Evolutionary conservation across 148 eudicot genomes (phyloP).

Genomic region (Fagopyrum esculentum): DNA sequence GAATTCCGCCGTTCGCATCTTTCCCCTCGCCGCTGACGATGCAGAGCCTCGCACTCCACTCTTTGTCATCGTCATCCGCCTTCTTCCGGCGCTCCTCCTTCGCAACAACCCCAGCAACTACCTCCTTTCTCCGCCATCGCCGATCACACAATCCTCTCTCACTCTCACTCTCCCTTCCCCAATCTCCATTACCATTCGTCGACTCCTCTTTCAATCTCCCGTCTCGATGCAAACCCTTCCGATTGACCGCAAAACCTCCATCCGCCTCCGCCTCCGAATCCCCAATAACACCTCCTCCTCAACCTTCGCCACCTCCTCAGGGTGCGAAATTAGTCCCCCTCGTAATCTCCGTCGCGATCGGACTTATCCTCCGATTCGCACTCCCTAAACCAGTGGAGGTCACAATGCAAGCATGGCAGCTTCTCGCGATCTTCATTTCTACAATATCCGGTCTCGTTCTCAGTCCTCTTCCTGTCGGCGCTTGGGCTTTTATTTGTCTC

Average conservation of each 20-base stretch:
- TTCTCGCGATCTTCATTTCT: constrained; percentile 67
- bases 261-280: constrained; percentile 24
- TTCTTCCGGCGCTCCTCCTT: neutral
- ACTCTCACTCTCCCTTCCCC: neutral
- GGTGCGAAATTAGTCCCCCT: constrained; percentile 62
- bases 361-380: constrained; percentile 44
- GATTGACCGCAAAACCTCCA: constrained; percentile 13
- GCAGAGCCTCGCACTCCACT: constrained; percentile 15
- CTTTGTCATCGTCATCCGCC: neutral
- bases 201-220: neutral
- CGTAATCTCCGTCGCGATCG: constrained; percentile 53
- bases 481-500: constrained; percentile 71
- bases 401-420: constrained; percentile 73
- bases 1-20: neutral
- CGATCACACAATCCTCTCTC: neutral
- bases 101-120: neutral
- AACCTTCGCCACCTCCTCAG: constrained; percentile 10
- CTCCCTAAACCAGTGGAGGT: constrained; percentile 54
- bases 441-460: constrained; percentile 81
- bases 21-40: constrained; percentile 4
- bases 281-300: constrained; percentile 13
- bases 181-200: neutral
- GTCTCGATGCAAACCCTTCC: constrained; percentile 9
- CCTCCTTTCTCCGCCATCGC: constrained; percentile 11
- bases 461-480: constrained; percentile 82